Conservation (phyloP, 371 early-diverging fungal species). For the Rhizopus stolonifer region DNA sequence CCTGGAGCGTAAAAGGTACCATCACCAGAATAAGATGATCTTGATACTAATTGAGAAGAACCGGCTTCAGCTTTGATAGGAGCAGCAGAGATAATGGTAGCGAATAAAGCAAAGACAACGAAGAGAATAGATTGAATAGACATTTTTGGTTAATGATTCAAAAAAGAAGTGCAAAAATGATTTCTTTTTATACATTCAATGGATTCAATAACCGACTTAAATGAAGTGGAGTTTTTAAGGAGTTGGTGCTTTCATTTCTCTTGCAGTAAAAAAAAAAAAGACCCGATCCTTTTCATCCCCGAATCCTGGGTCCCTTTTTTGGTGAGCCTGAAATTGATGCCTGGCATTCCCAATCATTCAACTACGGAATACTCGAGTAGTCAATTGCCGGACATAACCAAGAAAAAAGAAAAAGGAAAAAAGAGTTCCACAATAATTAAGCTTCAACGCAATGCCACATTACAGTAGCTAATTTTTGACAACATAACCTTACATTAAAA, state of each 20-base stretch:
- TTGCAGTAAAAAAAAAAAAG: no score
- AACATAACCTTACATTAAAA: background rate
- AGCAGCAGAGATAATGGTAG: conserved; percentile 19
- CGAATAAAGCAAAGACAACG: conserved; percentile 8
- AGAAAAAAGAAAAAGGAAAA: background rate
- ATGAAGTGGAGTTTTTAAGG: no score
- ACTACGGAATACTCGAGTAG: no score
- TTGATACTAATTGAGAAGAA: conserved; percentile 1
- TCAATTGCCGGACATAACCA: background rate
- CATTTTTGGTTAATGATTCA: background rate
- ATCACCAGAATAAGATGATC: conserved; percentile 30
- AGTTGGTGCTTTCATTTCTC: no score
- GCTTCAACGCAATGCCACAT: conserved; percentile 1
- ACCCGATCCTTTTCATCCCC: conserved; percentile 3
- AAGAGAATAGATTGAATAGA: conserved; percentile 9
- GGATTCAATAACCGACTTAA: background rate
- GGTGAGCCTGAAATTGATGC: background rate
- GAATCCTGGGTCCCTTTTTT: background rate
- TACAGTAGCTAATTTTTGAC: background rate
- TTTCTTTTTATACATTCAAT: background rate
- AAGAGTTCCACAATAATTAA: background rate
- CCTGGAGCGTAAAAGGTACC: conserved; percentile 40
- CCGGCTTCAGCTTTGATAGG: conserved; percentile 15
- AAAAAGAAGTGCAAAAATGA: background rate
- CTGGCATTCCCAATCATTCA: no score